Evolutionary conservation across 805 yeast genomes (phyloP), one percentile per base, ranked within the genome.

Genomic region (Scheffersomyces amazonensis): DNA sequence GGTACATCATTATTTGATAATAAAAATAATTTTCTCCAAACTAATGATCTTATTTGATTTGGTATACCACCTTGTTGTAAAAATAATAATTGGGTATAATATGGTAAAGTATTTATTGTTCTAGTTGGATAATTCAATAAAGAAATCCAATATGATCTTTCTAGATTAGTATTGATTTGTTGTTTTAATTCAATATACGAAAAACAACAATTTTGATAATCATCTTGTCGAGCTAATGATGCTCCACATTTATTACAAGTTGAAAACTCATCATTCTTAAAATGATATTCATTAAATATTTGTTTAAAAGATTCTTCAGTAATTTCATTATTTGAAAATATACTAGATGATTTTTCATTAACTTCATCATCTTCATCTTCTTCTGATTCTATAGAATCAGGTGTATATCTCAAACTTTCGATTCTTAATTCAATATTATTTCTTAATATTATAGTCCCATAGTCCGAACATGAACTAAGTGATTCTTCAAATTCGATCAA

Each of bases 11-110:
- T 44, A 36, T 49, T 50, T 28, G 56, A 50, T 27, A 69, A 53
- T 37, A 66, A 48, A 22, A 65, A 52, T 36, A 67, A 41, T 38
- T 60, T 58, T 21, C 64, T 66, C 80, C 80, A 75, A 1, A 73
- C 54, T n/a, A 64, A 40, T 6, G 66, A 52, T 42, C 79, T 57
- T 19, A 75, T 44, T 36, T 65, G 65, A 25, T 62, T 57, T 5
- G 79, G 79, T 5, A 74, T 56, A 10, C 76, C 77, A 10, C 76
- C 77, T 37, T 63, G 66, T 38, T 65, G 65, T 34, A 69, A 48
- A 31, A 72, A 56, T 42, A 72, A 56, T 41, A 71, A 60, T 43
- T 69, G 66, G 10, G 78, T 66, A 44, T 71, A 74, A 49, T 69
- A 62, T 11, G 80, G 80, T 23, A 75, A 56, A 1, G 75, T 62